These are phyloP conservation scores for Eutypa lata DNA, from an alignment of 2,329 filamentous ascomycete species.

Conservation along the genomic window DNA sequence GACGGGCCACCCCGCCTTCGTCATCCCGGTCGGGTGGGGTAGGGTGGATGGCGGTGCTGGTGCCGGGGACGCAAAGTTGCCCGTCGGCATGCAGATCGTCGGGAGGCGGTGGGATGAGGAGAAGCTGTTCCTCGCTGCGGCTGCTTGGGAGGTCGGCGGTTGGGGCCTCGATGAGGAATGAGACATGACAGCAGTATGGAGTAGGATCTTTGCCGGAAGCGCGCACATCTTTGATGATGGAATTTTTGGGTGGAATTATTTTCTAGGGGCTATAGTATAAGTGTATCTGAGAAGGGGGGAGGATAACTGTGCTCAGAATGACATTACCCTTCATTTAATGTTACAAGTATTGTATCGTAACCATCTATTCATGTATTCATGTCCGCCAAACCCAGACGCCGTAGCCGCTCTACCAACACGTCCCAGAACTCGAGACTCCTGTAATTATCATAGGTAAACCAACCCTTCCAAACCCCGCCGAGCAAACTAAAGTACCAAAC, in stretches of 20 bases:
- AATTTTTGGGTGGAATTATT: too few relatives aligned
- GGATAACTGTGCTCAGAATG: too few relatives aligned
- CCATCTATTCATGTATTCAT: neutral
- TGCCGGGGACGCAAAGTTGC: constrained; percentile 18
- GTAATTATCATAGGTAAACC: neutral
- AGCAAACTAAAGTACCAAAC: too few relatives aligned
- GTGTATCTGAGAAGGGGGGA: too few relatives aligned
- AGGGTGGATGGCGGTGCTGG: constrained; percentile 14
- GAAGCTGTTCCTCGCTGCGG: constrained; percentile 24
- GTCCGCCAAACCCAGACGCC: neutral
- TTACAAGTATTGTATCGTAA: too few relatives aligned
- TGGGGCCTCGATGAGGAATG: constrained; percentile 22
- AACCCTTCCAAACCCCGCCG: neutral
- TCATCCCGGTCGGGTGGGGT: constrained; percentile 40
- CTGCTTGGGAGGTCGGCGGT: constrained; percentile 29
- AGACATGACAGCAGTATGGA: neutral
- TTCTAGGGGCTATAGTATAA: too few relatives aligned
- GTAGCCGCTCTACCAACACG: neutral
- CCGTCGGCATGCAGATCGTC: constrained; percentile 30
- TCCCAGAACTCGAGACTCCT: neutral
- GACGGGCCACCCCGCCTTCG: constrained; percentile 47
- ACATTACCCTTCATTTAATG: too few relatives aligned
- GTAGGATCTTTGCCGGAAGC: too few relatives aligned
- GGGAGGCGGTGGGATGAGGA: constrained; percentile 26
- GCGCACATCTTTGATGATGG: too few relatives aligned